Evolutionary conservation across 768 basidiomycete species (phyloP).

Genomic region (Flagelloscypha sp.): DNA sequence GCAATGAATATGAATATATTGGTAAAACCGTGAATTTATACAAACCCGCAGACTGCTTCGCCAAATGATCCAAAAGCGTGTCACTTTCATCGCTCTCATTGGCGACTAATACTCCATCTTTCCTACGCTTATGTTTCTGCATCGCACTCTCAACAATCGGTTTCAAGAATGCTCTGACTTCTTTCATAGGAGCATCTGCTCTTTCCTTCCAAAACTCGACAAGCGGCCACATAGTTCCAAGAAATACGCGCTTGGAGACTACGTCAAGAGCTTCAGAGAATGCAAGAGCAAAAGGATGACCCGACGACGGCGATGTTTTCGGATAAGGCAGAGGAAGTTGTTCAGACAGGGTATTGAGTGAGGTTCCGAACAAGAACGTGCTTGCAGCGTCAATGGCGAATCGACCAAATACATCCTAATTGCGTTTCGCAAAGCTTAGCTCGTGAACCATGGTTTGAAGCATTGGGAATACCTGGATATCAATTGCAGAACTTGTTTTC

Average conservation of each 20-base stretch:
- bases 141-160: conserved; percentile 45
- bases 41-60: conserved; percentile 37
- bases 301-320: conserved; percentile 16
- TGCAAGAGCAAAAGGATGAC: conserved; percentile 33
- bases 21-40: not conserved
- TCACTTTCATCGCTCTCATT: conserved; percentile 30
- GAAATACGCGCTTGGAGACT: conserved; percentile 28
- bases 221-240: conserved; percentile 44
- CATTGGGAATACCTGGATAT: conserved; percentile 38
- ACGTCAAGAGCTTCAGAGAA: conserved; percentile 41
- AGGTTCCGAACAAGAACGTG: conserved; percentile 46
- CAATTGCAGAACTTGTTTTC: conserved; percentile 39
- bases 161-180: conserved; percentile 43
- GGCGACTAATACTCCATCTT: conserved; percentile 19
- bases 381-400: conserved; percentile 56
- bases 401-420: conserved; percentile 43
- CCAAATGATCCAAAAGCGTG: conserved; percentile 50
- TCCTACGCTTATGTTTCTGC: conserved; percentile 18
- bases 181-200: conserved; percentile 33
- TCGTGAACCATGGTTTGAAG: not conserved
- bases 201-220: conserved; percentile 45
- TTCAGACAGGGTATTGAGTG: conserved; percentile 37
- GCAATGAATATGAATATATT: not conserved
- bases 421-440: too few species aligned
- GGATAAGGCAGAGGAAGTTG: conserved; percentile 43